phyloP scores from a whole-genome alignment of 2,329 filamentous ascomycete species.

The Penicillium capsulatum region DNA sequence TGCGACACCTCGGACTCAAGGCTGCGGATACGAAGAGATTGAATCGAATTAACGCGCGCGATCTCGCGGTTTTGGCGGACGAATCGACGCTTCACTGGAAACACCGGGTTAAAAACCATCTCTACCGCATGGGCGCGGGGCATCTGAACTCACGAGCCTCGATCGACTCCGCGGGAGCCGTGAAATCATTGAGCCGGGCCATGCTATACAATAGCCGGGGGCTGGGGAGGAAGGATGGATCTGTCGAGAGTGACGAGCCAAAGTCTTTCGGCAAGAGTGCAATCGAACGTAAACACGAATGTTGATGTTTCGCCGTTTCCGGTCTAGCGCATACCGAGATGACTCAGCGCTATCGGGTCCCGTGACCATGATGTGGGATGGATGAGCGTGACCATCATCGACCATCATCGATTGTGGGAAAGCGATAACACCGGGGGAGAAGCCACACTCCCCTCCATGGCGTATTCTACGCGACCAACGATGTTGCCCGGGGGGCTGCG shows the following conservation, averaged over 20 bases:
- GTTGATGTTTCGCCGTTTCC: constrained; percentile 39
- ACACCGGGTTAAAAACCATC: constrained; percentile 10
- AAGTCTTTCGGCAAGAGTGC: no score
- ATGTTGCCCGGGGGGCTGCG: constrained; percentile 29
- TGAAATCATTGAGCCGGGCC: constrained; percentile 49
- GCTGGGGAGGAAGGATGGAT: not conserved
- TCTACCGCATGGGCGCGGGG: not conserved
- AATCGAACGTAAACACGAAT: constrained; percentile 21
- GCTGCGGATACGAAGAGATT: constrained; percentile 60
- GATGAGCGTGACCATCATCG: no score
- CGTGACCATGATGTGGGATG: no score
- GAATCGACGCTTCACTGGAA: constrained; percentile 60
- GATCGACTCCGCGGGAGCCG: constrained; percentile 44
- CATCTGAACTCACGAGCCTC: constrained; percentile 43
- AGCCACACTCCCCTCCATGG: constrained; percentile 26
- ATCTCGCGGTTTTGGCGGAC: constrained; percentile 64
- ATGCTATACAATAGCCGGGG: constrained; percentile 28
- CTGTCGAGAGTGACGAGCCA: not conserved
- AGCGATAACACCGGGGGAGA: no score
- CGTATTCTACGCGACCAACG: constrained; percentile 35
- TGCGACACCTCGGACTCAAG: constrained; percentile 60
- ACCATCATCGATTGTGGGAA: no score
- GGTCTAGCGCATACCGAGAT: constrained; percentile 27
- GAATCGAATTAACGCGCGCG: constrained; percentile 59
- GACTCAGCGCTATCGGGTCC: constrained; percentile 8